phyloP scores from a whole-genome alignment of 805 yeast species.

The Starmerella cellae region DNA sequence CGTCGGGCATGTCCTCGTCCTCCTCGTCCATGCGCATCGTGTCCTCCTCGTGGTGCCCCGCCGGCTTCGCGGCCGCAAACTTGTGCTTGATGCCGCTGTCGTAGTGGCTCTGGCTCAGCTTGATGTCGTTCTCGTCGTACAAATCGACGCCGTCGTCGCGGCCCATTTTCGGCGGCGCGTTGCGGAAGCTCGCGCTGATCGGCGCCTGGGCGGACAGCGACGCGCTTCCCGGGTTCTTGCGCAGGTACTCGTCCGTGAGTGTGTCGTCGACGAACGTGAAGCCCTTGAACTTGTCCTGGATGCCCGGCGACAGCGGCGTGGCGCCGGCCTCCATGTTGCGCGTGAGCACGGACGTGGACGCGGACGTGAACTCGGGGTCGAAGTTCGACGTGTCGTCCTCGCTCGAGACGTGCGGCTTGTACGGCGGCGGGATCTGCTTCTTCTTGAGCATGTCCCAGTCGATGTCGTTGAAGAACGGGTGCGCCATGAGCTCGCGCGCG shows the following conservation, averaged over 20 bases:
- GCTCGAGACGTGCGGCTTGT: slow-evolving; percentile 79
- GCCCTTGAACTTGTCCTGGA: slow-evolving; percentile 93
- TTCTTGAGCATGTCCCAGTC: slow-evolving; percentile 73
- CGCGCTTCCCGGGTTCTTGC: slow-evolving; percentile 1
- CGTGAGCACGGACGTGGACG: slow-evolving; percentile 64
- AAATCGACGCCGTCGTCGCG: slow-evolving; percentile 28
- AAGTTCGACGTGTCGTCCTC: slow-evolving; percentile 94
- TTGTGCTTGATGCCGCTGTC: slow-evolving; percentile 24
- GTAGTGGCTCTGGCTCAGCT: slow-evolving; percentile 25
- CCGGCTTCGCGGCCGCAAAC: slow-evolving; percentile 10
- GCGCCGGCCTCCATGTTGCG: slow-evolving; percentile 35
- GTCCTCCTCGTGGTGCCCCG: slow-evolving; percentile 3
- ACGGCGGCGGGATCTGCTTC: slow-evolving; percentile 89
- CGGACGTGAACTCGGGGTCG: slow-evolving; percentile 93
- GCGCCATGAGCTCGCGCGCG: slow-evolving; percentile 83
- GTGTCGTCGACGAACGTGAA: slow-evolving; percentile 93
- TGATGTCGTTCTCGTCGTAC: slow-evolving; percentile 28
- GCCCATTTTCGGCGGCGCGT: slow-evolving; percentile 17
- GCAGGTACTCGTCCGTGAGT: slow-evolving; percentile 75
- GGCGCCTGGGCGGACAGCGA: slow-evolving; percentile 5
- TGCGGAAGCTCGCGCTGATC: slow-evolving; percentile 15
- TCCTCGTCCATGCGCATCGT: slow-evolving; percentile 20
- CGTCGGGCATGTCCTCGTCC: slow-evolving; percentile 20
- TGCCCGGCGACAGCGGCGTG: slow-evolving; percentile 84
- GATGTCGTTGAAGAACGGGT: slow-evolving; percentile 80